A percentile compares a stretch with the other conserved stretches of the same genome.
Conservation (phyloP, 305 asterid genomes). For the Fraxinus paxiana region DNA sequence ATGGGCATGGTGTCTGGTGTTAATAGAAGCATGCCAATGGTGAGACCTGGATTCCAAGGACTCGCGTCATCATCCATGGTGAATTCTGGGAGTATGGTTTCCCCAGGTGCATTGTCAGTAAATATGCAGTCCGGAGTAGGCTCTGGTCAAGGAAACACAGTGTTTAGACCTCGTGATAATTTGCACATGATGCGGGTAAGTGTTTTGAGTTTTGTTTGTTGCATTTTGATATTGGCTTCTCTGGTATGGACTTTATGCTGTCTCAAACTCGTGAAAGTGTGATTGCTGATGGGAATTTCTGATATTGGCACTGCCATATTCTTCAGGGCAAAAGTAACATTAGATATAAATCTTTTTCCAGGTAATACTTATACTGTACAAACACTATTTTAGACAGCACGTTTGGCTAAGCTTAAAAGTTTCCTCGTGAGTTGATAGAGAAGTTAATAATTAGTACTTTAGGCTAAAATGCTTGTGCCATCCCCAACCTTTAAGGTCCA, state of each 20-base stretch:
- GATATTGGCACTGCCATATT: neutral
- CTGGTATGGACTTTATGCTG: conserved; percentile 12
- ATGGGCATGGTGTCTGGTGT: conserved; percentile 39
- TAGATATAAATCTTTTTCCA: neutral
- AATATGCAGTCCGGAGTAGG: conserved; percentile 53
- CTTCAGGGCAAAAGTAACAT: neutral
- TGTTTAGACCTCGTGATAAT: conserved; percentile 55
- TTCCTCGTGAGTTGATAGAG: neutral
- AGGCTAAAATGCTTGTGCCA: neutral
- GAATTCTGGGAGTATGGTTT: conserved; percentile 53
- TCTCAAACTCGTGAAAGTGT: neutral
- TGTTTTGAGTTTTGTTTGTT: conserved; percentile 1
- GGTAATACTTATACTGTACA: neutral
- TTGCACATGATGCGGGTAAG: conserved; percentile 54
- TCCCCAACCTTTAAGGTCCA: neutral
- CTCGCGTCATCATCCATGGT: conserved; percentile 44
- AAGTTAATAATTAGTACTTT: neutral
- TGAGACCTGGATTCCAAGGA: conserved; percentile 63
- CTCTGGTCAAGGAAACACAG: conserved; percentile 51
- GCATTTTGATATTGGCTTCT: conserved; percentile 18
- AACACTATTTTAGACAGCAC: neutral
- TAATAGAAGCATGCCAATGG: conserved; percentile 55
- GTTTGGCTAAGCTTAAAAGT: neutral
- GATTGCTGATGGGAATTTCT: neutral
- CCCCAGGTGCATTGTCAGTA: conserved; percentile 44